Evolutionary conservation across 1,284 basidiomycete genomes (phyloP).

Genomic region (Apiotrichum sp.): DNA sequence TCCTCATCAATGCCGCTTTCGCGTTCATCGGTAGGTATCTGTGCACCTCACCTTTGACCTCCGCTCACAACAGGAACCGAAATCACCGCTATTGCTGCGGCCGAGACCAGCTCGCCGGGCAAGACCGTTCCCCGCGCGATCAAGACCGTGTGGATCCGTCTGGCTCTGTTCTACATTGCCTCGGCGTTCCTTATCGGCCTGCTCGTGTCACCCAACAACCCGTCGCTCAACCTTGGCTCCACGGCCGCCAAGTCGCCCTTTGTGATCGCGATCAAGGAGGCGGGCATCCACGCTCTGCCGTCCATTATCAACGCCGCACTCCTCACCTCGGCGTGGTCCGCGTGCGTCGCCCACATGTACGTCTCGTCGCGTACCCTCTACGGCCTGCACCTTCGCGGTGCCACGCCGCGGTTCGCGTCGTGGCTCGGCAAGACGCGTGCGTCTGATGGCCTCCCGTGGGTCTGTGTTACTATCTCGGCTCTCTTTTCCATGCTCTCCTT

Average conservation of each 20-base stretch:
- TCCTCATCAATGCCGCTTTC: constrained; percentile 12
- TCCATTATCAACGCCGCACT: constrained; percentile 63
- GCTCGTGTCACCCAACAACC: constrained; percentile 63
- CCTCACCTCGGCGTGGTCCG: constrained; percentile 50
- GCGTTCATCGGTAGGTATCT: constrained; percentile 16
- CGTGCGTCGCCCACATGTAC: constrained; percentile 54
- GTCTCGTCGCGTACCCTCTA: constrained; percentile 54
- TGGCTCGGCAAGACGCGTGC: constrained; percentile 22
- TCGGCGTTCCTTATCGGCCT: constrained; percentile 61
- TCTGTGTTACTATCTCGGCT: constrained; percentile 25
- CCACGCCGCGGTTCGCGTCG: constrained; percentile 57
- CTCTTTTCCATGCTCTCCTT: constrained; percentile 27
- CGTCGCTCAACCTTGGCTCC: constrained; percentile 53
- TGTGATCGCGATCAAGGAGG: constrained; percentile 61
- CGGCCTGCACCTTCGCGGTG: constrained; percentile 55
- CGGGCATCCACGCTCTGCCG: constrained; percentile 69
- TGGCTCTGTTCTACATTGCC: constrained; percentile 57
- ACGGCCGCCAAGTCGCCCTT: constrained; percentile 72
- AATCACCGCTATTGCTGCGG: constrained; percentile 47
- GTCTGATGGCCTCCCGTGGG: constrained; percentile 34
- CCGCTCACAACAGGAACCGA: constrained; percentile 16
- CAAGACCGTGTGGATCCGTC: constrained; percentile 66
- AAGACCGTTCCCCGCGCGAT: constrained; percentile 71
- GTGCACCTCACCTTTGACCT: neutral
- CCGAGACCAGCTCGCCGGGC: constrained; percentile 56